Evolutionary conservation across 352 stramenopile species (phyloP).

Genomic region (Phytopythium chamaehyphon): DNA sequence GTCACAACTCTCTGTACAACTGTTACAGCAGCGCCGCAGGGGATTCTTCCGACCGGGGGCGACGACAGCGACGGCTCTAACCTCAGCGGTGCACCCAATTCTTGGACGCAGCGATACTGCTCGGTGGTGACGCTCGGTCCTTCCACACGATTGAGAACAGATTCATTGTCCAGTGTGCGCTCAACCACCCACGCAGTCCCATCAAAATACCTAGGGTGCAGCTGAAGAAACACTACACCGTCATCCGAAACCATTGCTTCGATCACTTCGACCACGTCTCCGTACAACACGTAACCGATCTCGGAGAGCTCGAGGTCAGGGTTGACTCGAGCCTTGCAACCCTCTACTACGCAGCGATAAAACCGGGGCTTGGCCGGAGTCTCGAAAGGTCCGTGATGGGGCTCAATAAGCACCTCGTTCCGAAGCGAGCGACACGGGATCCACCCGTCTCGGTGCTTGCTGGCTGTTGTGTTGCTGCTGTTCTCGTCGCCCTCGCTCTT

Average conservation of each 20-base stretch:
- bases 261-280: constrained; percentile 71
- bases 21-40: constrained; percentile 45
- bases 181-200: constrained; percentile 65
- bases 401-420: constrained; percentile 70
- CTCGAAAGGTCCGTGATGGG: constrained; percentile 42
- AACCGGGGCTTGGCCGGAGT: constrained; percentile 14
- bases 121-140: constrained; percentile 27
- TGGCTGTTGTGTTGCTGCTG: not conserved
- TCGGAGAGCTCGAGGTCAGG: constrained; percentile 55
- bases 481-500: constrained; percentile 12
- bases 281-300: constrained; percentile 72
- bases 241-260: constrained; percentile 34
- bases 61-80: constrained; percentile 53
- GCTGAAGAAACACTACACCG: constrained; percentile 56
- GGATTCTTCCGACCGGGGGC: constrained; percentile 50
- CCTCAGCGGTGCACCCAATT: constrained; percentile 53
- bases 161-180: constrained; percentile 73
- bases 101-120: constrained; percentile 68
- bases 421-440: constrained; percentile 69
- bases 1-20: constrained; percentile 56
- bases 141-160: constrained; percentile 59
- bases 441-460: constrained; percentile 39
- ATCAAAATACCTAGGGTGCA: constrained; percentile 72
- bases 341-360: constrained; percentile 72
- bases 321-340: constrained; percentile 54